Base-by-base conservation (phyloP, 495 filamentous ascomycete genomes). In the Trichocladium uniseriatum region DNA sequence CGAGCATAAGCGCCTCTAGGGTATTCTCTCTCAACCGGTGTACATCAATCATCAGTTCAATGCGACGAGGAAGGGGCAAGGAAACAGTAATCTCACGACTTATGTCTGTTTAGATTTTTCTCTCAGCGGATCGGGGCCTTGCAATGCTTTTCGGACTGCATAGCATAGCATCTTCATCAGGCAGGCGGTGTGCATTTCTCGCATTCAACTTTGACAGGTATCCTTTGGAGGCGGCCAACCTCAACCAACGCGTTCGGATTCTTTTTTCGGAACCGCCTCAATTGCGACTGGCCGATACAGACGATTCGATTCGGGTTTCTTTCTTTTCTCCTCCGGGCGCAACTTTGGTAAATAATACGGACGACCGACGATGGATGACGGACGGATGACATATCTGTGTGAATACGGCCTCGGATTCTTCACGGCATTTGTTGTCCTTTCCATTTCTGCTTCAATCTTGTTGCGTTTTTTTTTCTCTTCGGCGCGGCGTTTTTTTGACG, bases 401-500 rank as follows among this genome's bases (percentile, higher is more conserved):
- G 16, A 34, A 40, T 39, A 40, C 45, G 45, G 22, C 37, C 21
- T n/a, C 3, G 19, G 38, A n/a, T 22, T 19, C 20, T 49, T 35
- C 14, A 42, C 28, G 46, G 29, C 46, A 27, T 49, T n/a, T 31
- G 37, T 27, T 11, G 5, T 32, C 3, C 31, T 32, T 32, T 32
- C 8, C 24, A 4, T 27, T 32, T 2, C 31, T 32, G 7, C 31
- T 11, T 10, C 13, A 2, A 6, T 32, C 3, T 32, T 38, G 5
- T 38, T 38, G 1, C 18, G 20, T 53, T 19, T 48, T 41, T 37
- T 45, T 35, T 47, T 35, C 21, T 35, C 22, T 45, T 27, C 19
- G 49, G 49, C 49, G 45, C 27, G 49, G 49, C 50, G 49, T 53
- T 50, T 43, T 38, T 37, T 21, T 29, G 13, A 27, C 34, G 49